Percentiles rank a stretch among this genome's conserved stretches.
These are phyloP conservation scores for Pholiota molesta DNA, from an alignment of 768 basidiomycete genomes.

Conservation along the genomic window DNA sequence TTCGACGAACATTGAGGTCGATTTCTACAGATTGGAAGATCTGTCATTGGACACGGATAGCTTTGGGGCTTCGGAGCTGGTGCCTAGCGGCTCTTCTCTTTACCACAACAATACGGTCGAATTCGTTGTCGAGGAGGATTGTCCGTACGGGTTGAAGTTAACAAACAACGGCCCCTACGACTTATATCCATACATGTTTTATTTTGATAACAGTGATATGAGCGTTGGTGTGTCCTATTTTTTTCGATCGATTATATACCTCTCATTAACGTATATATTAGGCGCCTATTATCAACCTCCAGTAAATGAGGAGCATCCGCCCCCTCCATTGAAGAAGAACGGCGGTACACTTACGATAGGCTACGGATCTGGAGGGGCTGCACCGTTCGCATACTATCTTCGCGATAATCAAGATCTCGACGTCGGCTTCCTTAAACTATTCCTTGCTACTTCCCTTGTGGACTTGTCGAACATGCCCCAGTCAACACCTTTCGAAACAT, in stretches of 20 bases:
- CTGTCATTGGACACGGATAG: background rate
- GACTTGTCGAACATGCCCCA: constrained; percentile 15
- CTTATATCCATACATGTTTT: constrained; percentile 20
- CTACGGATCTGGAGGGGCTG: constrained; percentile 13
- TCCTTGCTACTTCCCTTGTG: constrained; percentile 12
- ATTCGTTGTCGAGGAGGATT: constrained; percentile 15
- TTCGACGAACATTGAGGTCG: constrained; percentile 2
- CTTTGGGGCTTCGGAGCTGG: background rate
- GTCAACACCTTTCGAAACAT: constrained; percentile 17
- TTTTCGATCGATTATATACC: background rate
- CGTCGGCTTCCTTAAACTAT: constrained; percentile 20
- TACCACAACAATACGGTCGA: constrained; percentile 10
- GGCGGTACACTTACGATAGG: constrained; percentile 18
- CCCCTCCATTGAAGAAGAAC: constrained; percentile 14
- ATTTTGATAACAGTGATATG: constrained; percentile 23
- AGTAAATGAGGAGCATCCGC: background rate
- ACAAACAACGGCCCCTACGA: constrained; percentile 15
- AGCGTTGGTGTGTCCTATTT: too few species aligned
- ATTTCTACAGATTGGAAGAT: constrained; percentile 11
- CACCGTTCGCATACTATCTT: constrained; percentile 16
- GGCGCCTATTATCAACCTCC: constrained; percentile 15
- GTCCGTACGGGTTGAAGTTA: constrained; percentile 17
- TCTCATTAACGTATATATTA: background rate
- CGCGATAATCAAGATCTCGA: constrained; percentile 16
- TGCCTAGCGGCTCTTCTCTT: constrained; percentile 13